phyloP scores from a whole-genome alignment of 2,329 filamentous ascomycete species.

The Huntiella moniliformis region DNA sequence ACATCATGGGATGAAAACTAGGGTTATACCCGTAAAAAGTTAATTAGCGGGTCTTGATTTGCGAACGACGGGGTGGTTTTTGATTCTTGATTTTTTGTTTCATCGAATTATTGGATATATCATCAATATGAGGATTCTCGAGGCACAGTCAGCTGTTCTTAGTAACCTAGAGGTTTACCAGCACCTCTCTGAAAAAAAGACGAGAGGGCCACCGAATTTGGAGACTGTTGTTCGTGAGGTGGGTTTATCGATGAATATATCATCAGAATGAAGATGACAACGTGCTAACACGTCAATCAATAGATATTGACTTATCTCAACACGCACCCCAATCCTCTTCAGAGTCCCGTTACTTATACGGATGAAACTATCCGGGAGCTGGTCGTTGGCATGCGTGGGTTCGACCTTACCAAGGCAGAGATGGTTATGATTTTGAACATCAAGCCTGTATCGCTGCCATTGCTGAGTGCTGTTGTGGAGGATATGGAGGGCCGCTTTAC shows the following conservation, averaged over 20 bases:
- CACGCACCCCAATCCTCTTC: slow-evolving; percentile 34
- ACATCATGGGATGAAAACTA: too few relatives aligned
- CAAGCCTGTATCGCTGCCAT: slow-evolving; percentile 35
- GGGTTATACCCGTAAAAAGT: too few relatives aligned
- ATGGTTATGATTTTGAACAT: slow-evolving; percentile 50
- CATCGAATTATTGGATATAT: not conserved
- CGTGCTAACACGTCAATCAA: slow-evolving; percentile 4
- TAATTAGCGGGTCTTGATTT: too few relatives aligned
- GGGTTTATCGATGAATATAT: slow-evolving; percentile 13
- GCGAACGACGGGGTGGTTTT: not conserved
- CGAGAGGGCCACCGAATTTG: slow-evolving; percentile 35
- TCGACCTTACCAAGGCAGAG: slow-evolving; percentile 48
- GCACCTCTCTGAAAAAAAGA: slow-evolving; percentile 38
- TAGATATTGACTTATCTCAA: slow-evolving; percentile 44
- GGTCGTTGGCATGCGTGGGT: slow-evolving; percentile 34
- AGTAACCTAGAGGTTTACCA: slow-evolving; percentile 57
- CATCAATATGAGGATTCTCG: slow-evolving; percentile 46
- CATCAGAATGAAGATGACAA: too few relatives aligned
- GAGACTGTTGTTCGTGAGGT: slow-evolving; percentile 49
- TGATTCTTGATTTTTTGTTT: not conserved
- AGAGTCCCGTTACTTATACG: slow-evolving; percentile 34
- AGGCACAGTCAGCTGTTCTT: slow-evolving; percentile 49
- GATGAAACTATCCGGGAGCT: slow-evolving; percentile 33
- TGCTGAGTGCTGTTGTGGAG: slow-evolving; percentile 45
- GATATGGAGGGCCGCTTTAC: slow-evolving; percentile 43